These are phyloP conservation scores for Selaginella moellendorffii DNA, from an alignment of 75 land plant species.

Conservation along the genomic window DNA sequence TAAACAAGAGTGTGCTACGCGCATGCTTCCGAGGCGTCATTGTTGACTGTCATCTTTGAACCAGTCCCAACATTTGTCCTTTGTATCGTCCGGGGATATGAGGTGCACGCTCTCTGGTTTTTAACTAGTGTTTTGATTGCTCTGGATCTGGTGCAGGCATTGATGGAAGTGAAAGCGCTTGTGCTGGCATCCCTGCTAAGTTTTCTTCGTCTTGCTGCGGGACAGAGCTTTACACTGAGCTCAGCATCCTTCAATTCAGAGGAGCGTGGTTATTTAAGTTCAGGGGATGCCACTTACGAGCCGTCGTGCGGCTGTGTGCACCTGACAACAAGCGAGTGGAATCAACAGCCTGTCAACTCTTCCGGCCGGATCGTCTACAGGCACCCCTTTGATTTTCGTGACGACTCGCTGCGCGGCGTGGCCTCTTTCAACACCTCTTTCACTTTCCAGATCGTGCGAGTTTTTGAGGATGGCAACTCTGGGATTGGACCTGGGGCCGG, in stretches of 20 bases:
- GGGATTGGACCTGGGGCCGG: background rate
- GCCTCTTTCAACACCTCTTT: background rate
- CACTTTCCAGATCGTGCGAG: too few species aligned
- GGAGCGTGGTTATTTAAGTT: background rate
- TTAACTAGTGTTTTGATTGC: too few species aligned
- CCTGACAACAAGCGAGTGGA: background rate
- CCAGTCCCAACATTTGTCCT: too few species aligned
- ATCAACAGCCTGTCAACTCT: background rate
- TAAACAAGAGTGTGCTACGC: slow-evolving; percentile 8
- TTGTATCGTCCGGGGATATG: too few species aligned
- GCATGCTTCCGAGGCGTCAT: too few species aligned
- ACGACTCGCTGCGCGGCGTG: background rate
- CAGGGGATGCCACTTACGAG: background rate
- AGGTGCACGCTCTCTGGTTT: too few species aligned
- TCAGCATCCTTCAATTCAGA: background rate
- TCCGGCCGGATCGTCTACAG: background rate
- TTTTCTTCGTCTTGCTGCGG: background rate
- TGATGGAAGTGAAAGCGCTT: background rate
- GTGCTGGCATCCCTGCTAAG: background rate
- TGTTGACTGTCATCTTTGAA: too few species aligned
- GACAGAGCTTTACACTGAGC: background rate
- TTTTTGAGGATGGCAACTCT: too few species aligned
- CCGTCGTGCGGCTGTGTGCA: background rate
- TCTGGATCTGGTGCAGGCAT: background rate
- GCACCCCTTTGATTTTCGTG: background rate